These are phyloP conservation scores for Penicillium freii DNA, from an alignment of 2,329 filamentous ascomycete species.

Conservation along the genomic window DNA sequence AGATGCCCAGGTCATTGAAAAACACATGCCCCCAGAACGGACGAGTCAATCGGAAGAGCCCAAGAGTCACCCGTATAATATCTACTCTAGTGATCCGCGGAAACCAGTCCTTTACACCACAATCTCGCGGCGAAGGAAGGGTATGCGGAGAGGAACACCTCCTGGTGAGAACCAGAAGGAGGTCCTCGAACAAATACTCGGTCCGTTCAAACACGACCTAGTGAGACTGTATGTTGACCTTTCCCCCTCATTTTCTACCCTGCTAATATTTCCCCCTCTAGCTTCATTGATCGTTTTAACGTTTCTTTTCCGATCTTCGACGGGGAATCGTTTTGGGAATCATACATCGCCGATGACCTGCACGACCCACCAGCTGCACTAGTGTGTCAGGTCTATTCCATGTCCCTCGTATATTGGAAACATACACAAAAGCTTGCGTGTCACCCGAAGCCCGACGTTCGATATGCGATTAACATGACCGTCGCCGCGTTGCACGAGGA, in stretches of 20 bases:
- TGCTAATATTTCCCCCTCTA: constrained; percentile 23
- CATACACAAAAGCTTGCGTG: constrained; percentile 46
- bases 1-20: constrained; percentile 61
- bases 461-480: constrained; percentile 63
- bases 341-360: constrained; percentile 47
- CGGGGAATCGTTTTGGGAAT: constrained; percentile 52
- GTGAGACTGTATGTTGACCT: constrained; percentile 48
- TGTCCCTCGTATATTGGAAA: constrained; percentile 59
- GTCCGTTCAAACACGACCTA: constrained; percentile 53
- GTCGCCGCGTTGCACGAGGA: constrained; percentile 61
- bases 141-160: constrained; percentile 44
- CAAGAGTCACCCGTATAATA: constrained; percentile 50
- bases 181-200: constrained; percentile 59
- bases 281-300: constrained; percentile 58
- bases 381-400: constrained; percentile 58
- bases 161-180: constrained; percentile 52
- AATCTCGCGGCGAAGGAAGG: constrained; percentile 51
- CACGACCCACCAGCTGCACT: constrained; percentile 56
- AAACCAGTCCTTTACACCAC: constrained; percentile 50
- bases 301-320: constrained; percentile 63
- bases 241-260: not conserved
- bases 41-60: constrained; percentile 40
- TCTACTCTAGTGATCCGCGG: constrained; percentile 49
- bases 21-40: constrained; percentile 52
- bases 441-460: constrained; percentile 55